Evolutionary conservation across 2,329 filamentous ascomycete genomes (phyloP).

Genomic region (Microdochium trichocladiopsis): DNA sequence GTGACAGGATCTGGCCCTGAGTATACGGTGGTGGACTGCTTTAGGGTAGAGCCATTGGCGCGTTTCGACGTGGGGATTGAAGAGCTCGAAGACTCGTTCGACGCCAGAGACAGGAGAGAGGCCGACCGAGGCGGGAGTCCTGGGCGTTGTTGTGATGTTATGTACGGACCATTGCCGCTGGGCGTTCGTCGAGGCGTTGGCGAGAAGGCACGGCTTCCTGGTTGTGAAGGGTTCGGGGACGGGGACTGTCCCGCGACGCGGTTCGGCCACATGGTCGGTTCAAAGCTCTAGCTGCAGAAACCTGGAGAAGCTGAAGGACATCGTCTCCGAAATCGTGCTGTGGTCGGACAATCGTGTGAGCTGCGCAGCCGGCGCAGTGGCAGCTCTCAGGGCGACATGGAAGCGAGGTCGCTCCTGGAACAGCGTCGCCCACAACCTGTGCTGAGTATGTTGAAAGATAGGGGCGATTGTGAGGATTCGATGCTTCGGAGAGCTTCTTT

Average conservation of each 20-base stretch:
- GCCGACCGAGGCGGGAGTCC: constrained; percentile 58
- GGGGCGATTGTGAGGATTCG: not conserved
- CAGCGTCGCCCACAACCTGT: too few species aligned
- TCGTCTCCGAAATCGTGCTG: not conserved
- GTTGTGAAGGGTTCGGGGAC: constrained; percentile 43
- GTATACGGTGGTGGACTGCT: constrained; percentile 44
- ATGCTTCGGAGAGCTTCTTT: too few species aligned
- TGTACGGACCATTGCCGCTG: constrained; percentile 60
- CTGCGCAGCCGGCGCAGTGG: not conserved
- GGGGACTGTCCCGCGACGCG: constrained; percentile 69
- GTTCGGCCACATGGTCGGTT: constrained; percentile 75
- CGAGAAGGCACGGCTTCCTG: constrained; percentile 63
- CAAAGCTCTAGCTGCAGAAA: constrained; percentile 6
- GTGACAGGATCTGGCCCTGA: constrained; percentile 63
- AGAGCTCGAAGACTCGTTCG: constrained; percentile 70
- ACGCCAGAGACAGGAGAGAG: constrained; percentile 71
- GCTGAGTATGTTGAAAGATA: not conserved
- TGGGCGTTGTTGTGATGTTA: constrained; percentile 57
- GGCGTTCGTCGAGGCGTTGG: constrained; percentile 62
- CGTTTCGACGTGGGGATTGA: constrained; percentile 56
- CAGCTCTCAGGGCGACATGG: not conserved
- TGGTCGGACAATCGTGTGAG: not conserved
- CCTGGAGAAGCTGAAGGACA: not conserved
- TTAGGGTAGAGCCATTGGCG: constrained; percentile 62
- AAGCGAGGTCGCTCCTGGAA: not conserved